A percentile compares a stretch with the other conserved stretches of the same genome.
Conservation (phyloP, 2,329 filamentous ascomycete genomes). For the Aspergillus hortae region DNA sequence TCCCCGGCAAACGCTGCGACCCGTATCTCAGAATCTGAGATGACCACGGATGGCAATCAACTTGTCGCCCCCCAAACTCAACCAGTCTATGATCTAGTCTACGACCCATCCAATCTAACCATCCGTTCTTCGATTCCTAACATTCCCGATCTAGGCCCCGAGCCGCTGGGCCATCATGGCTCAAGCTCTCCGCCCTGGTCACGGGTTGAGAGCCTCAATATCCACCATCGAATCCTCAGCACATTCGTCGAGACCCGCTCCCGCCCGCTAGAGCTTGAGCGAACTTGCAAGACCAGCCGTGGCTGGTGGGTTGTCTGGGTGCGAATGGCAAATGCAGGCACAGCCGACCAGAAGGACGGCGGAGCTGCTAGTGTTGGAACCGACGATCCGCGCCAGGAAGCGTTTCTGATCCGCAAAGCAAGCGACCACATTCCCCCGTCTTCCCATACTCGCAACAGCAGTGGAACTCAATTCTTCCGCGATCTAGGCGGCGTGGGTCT, state of each 20-base stretch:
- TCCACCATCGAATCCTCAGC: conserved; percentile 58
- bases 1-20: conserved; percentile 40
- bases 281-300: conserved; percentile 60
- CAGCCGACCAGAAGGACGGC: conserved; percentile 7
- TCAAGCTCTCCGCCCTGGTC: conserved; percentile 39
- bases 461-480: conserved; percentile 36
- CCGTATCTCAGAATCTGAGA: conserved; percentile 33
- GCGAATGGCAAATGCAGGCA: conserved; percentile 39
- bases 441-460: conserved; percentile 30
- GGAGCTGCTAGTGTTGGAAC: conserved; percentile 10
- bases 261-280: conserved; percentile 50
- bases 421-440: conserved; percentile 34
- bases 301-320: conserved; percentile 68
- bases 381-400: conserved; percentile 30
- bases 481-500: conserved; percentile 35
- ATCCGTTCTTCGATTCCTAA: conserved; percentile 62
- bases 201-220: conserved; percentile 58
- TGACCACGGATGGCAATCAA: conserved; percentile 30
- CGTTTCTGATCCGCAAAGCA: conserved; percentile 45
- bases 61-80: conserved; percentile 27
- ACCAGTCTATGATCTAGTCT: conserved; percentile 59
- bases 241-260: conserved; percentile 52
- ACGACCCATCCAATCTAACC: conserved; percentile 56
- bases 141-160: conserved; percentile 53
- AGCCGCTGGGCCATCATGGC: conserved; percentile 14